Percentiles rank a stretch among this genome's conserved stretches.
phyloP scores from a whole-genome alignment of 164 flowering plant species.

The Chloranthus sessilifolius region DNA sequence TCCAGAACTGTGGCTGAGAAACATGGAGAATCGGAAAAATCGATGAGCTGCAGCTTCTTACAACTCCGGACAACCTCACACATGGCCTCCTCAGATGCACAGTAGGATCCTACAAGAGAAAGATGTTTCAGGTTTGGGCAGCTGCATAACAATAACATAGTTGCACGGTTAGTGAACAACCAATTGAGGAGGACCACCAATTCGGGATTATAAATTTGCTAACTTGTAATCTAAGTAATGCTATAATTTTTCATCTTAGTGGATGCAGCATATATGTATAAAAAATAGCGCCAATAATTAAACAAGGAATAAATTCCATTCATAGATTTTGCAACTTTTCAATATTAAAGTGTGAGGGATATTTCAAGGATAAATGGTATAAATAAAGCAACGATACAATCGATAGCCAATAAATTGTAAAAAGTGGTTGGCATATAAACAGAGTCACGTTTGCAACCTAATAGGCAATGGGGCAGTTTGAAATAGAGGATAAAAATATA shows the following conservation, averaged over 20 bases:
- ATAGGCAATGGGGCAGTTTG: no score
- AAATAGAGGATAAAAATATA: no score
- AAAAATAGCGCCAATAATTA: neutral
- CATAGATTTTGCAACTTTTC: neutral
- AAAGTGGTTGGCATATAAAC: no score
- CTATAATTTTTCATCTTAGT: no score
- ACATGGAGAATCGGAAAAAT: conserved; percentile 12
- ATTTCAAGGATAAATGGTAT: no score
- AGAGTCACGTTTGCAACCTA: no score
- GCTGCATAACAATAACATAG: conserved; percentile 2
- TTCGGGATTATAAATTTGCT: neutral
- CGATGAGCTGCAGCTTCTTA: conserved; percentile 14
- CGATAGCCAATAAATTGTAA: no score
- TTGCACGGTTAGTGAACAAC: no score
- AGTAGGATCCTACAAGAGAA: conserved; percentile 11
- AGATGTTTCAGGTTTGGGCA: conserved; percentile 20
- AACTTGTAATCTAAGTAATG: no score
- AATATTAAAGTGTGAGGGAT: no score
- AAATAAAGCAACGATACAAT: no score
- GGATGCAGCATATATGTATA: neutral
- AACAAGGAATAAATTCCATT: neutral
- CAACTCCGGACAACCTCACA: conserved; percentile 6
- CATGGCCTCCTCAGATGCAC: conserved; percentile 14
- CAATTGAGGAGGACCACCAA: neutral
- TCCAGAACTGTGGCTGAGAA: conserved; percentile 8